phyloP scores from a whole-genome alignment of 2,329 filamentous ascomycete species.

The Grosmannia clavigera region DNA sequence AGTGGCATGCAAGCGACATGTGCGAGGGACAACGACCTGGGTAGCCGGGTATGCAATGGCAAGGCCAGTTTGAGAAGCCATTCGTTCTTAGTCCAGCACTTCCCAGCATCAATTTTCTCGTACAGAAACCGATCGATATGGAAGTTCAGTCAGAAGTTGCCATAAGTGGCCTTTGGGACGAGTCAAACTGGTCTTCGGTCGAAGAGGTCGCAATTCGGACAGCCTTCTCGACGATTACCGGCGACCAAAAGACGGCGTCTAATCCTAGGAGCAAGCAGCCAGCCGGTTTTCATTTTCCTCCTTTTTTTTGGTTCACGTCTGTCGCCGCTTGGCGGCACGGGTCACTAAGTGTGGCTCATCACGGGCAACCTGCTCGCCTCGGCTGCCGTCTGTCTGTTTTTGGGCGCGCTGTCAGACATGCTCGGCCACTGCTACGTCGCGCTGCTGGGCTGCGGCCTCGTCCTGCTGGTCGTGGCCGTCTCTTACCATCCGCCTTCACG shows the following conservation, averaged over 20 bases:
- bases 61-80: neutral
- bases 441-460: conserved; percentile 36
- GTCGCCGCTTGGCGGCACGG: conserved; percentile 42
- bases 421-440: conserved; percentile 49
- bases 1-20: neutral
- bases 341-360: conserved; percentile 50
- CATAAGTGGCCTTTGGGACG: neutral
- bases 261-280: neutral
- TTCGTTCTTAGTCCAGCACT: neutral
- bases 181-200: neutral
- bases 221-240: neutral
- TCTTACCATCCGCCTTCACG: conserved; percentile 42
- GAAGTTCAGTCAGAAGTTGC: too few species aligned
- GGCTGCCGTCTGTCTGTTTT: conserved; percentile 48
- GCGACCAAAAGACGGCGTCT: neutral
- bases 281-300: neutral
- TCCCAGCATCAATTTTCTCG: neutral
- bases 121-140: neutral
- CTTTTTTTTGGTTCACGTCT: neutral
- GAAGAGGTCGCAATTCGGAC: neutral
- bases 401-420: conserved; percentile 53
- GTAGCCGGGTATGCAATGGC: neutral
- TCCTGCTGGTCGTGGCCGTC: conserved; percentile 36
- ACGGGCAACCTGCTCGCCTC: conserved; percentile 41
- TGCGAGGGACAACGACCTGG: neutral